phyloP scores from a whole-genome alignment of 371 early-diverging fungal species.

The Actinomucor elegans region DNA sequence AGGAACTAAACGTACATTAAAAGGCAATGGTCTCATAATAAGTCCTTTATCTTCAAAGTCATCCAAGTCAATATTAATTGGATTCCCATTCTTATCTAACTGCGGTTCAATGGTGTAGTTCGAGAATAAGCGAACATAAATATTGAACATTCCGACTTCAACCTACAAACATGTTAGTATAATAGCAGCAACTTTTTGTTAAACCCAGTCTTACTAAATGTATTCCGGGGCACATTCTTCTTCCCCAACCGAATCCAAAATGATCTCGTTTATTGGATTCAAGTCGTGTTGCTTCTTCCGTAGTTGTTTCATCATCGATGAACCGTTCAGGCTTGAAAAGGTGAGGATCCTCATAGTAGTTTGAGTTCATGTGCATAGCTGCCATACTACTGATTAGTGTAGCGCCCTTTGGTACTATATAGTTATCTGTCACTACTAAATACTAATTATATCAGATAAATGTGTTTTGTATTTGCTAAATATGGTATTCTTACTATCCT shows the following conservation, averaged over 20 bases:
- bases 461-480: background rate
- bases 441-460: background rate
- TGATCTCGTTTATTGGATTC: conserved; percentile 13
- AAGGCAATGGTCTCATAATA: too few species aligned
- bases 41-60: too few species aligned
- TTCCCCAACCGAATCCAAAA: conserved; percentile 27
- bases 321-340: conserved; percentile 38
- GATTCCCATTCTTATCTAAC: too few species aligned
- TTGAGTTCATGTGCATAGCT: conserved; percentile 20
- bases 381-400: conserved; percentile 15
- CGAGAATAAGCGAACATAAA: too few species aligned
- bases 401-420: conserved; percentile 25
- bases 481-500: conserved; percentile 11
- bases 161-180: too few species aligned
- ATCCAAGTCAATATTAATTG: too few species aligned
- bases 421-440: conserved; percentile 10
- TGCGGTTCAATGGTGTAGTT: too few species aligned
- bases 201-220: conserved; percentile 7
- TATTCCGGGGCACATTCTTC: conserved; percentile 18
- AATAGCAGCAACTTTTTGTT: too few species aligned
- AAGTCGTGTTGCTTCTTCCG: conserved; percentile 5
- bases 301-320: too few species aligned
- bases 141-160: too few species aligned
- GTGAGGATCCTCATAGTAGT: conserved; percentile 15
- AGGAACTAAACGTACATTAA: too few species aligned